Evolutionary conservation across 2,329 filamentous ascomycete species (phyloP).

Genomic region (Neonectria hederae): DNA sequence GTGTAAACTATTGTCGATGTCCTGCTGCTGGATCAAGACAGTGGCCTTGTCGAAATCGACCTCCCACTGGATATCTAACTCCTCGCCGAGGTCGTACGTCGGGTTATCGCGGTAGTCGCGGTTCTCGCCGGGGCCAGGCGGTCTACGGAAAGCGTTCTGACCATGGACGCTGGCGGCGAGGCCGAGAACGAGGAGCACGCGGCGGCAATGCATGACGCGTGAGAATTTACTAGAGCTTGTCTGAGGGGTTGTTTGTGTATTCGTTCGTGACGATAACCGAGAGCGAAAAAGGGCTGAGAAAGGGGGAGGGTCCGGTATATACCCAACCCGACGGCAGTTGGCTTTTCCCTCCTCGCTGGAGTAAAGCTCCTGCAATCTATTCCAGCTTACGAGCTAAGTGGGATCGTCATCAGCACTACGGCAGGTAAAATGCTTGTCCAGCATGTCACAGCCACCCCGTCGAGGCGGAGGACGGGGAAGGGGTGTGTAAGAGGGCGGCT

Average conservation of each 20-base stretch:
- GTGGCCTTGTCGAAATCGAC: not conserved
- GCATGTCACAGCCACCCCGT: too few relatives aligned
- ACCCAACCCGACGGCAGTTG: too few relatives aligned
- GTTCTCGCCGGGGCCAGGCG: not conserved
- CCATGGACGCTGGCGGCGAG: not conserved
- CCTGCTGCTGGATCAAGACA: not conserved
- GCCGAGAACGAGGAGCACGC: not conserved
- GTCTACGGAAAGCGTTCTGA: not conserved
- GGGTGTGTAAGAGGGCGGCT: too few relatives aligned
- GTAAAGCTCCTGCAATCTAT: too few relatives aligned
- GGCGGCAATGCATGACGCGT: not conserved
- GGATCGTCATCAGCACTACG: too few relatives aligned
- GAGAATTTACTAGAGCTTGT: not conserved
- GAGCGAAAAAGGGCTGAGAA: too few relatives aligned
- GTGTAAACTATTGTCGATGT: not conserved
- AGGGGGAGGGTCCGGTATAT: too few relatives aligned
- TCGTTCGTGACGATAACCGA: not conserved
- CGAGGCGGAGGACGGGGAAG: too few relatives aligned
- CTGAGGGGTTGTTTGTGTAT: too few relatives aligned
- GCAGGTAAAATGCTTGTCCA: too few relatives aligned
- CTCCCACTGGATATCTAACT: not conserved
- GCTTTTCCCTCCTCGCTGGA: too few relatives aligned
- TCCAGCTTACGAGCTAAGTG: too few relatives aligned
- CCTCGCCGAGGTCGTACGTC: not conserved
- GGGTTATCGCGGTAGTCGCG: not conserved